phyloP scores from a whole-genome alignment of 2,329 filamentous ascomycete species.

The Biscogniauxia marginata region DNA sequence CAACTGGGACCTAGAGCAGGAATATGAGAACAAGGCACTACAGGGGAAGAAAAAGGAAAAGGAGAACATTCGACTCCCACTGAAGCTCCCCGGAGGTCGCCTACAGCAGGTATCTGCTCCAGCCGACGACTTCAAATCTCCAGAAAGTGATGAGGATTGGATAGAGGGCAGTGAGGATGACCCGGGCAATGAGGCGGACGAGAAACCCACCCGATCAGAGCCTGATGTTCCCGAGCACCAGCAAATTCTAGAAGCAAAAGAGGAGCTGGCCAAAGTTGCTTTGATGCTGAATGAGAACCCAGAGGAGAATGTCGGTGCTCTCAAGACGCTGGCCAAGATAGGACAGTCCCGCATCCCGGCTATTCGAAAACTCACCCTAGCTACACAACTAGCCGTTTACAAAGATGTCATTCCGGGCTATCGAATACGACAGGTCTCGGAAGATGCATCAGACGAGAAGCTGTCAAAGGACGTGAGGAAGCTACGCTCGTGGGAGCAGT shows the following conservation, averaged over 20 bases:
- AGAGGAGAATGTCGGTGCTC: constrained; percentile 79
- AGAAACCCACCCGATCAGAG: constrained; percentile 35
- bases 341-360: constrained; percentile 67
- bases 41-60: constrained; percentile 70
- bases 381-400: constrained; percentile 85
- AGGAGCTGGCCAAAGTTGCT: constrained; percentile 85
- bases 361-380: constrained; percentile 82
- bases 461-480: constrained; percentile 89
- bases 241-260: constrained; percentile 83
- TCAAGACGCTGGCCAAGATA: constrained; percentile 76
- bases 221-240: constrained; percentile 71
- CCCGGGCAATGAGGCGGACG: constrained; percentile 40
- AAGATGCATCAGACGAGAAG: constrained; percentile 73
- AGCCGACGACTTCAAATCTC: constrained; percentile 58
- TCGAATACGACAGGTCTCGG: constrained; percentile 78
- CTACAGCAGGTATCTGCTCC: constrained; percentile 59
- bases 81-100: constrained; percentile 78
- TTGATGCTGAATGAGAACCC: constrained; percentile 83
- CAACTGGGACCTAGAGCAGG: constrained; percentile 88
- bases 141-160: constrained; percentile 62
- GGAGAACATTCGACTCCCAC: constrained; percentile 75
- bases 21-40: constrained; percentile 78
- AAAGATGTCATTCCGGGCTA: constrained; percentile 97
- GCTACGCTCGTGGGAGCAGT: constrained; percentile 81
- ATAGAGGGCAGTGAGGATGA: constrained; percentile 60